Evolutionary conservation across 352 stramenopile genomes (phyloP), one percentile per base, ranked within the genome.

Genomic region (Globisporangium spinosum): DNA sequence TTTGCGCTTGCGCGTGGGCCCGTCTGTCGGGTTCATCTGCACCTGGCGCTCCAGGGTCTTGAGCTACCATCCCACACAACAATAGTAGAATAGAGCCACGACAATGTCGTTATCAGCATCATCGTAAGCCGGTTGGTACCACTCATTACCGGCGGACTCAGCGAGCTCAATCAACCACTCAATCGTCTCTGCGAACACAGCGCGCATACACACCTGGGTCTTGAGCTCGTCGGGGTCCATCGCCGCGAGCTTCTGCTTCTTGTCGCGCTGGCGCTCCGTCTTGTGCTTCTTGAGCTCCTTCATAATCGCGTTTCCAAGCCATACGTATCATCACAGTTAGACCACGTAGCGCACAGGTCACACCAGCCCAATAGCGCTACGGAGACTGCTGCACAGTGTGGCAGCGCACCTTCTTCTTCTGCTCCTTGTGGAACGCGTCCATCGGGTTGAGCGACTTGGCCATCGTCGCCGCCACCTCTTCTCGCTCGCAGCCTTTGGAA

Each of bases 211-310:
- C 49, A 80, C 78, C 59, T 88, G 73, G 34, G 76, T 72, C 34
- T 74, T 75, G 61, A 93, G 69, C 63, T 89, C 80, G 7, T 80
- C 71, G 3, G 75, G 53, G 65, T 93, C 75, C 66, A 93, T 80
- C n/a, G 77, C 63, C 58, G 70, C 65, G 20, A 93, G 73, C 57
- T 93, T 93, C 12, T 69, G 53, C 51, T 88, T 71, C 58, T 91
- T 91, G 13, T 82, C 74, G 57, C 80, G 80, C 61, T 89, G 78
- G 3, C 85, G 75, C 58, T 91, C 78, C n/a, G 65, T 2, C 13
- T 79, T 76, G 59, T 90, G 74, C 75, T 91, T 93, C 74, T 93
- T 93, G 38, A 90, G 77, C 71, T 93, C 85, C 79, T 87, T 40
- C 27, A 60, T 2, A 47, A 2, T 2, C 17, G n/a, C 53, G 69